Evolutionary conservation across 1,139 yeast genomes (phyloP).

Genomic region (Nakaseomyces glabratus): DNA sequence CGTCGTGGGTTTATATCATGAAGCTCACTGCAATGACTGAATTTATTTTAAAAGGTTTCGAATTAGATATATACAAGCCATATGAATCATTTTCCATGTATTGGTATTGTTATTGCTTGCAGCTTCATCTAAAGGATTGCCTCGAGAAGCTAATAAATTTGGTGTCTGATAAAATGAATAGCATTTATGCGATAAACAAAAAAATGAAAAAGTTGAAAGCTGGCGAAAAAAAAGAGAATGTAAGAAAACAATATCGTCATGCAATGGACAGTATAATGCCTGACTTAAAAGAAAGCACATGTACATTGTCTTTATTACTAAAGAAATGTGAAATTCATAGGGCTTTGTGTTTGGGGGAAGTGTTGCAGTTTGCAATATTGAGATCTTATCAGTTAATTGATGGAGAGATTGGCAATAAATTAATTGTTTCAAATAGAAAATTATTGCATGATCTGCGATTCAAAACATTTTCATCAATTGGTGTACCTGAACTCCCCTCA

Average conservation of each 20-base stretch:
- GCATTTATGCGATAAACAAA: conserved; percentile 32
- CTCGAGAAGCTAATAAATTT: conserved; percentile 41
- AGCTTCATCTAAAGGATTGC: conserved; percentile 42
- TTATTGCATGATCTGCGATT: conserved; percentile 57
- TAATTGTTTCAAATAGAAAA: conserved; percentile 38
- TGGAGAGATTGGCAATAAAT: conserved; percentile 32
- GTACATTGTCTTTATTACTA: conserved; percentile 26
- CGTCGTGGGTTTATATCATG: conserved; percentile 58
- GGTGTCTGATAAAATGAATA: conserved; percentile 37
- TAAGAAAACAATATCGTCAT: conserved; percentile 25
- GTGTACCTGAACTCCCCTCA: conserved; percentile 60
- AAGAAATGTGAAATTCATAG: conserved; percentile 34
- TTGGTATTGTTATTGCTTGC: conserved; percentile 55
- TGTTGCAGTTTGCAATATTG: conserved; percentile 35
- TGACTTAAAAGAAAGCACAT: conserved; percentile 18
- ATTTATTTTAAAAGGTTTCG: conserved; percentile 66
- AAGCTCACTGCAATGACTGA: conserved; percentile 67
- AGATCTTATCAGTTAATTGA: conserved; percentile 33
- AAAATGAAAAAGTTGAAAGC: conserved; percentile 40
- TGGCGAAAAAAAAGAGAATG: conserved; percentile 30
- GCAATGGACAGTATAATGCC: conserved; percentile 25
- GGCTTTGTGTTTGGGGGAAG: conserved; percentile 35
- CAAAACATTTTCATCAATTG: conserved; percentile 78
- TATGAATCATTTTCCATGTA: conserved; percentile 64
- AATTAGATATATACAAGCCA: conserved; percentile 60